Percentiles rank a stretch among this genome's conserved stretches.
phyloP scores from a whole-genome alignment of 768 basidiomycete genomes.

The Mycena rosella region DNA sequence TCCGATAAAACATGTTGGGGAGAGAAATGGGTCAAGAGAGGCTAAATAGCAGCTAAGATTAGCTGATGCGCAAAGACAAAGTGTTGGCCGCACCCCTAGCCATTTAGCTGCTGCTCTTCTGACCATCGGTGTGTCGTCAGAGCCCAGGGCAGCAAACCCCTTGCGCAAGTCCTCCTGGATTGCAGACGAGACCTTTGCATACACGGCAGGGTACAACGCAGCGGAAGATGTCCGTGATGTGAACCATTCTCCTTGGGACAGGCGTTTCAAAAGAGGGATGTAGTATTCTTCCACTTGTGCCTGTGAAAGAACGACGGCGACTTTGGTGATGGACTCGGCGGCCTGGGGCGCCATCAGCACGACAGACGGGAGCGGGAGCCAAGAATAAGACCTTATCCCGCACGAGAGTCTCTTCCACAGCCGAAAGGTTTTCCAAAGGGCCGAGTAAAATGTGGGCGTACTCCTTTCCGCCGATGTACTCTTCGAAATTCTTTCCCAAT shows the following conservation, averaged over 20 bases:
- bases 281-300: conserved; percentile 90
- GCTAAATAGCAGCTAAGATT: conserved; percentile 57
- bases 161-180: conserved; percentile 92
- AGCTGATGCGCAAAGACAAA: conserved; percentile 14
- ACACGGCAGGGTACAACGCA: conserved; percentile 92
- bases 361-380: conserved; percentile 27
- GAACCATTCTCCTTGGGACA: conserved; percentile 98
- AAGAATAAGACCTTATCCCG: conserved; percentile 85
- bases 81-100: conserved; percentile 81
- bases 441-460: conserved; percentile 90
- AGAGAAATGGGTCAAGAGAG: conserved; percentile 82
- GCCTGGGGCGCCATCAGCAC: conserved; percentile 66
- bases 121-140: conserved; percentile 99
- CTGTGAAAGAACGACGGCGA: conserved; percentile 82
- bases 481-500: conserved; percentile 90
- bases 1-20: conserved; percentile 88
- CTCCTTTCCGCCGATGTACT: conserved; percentile 93
- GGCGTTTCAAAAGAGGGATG: conserved; percentile 90
- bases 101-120: conserved; percentile 95
- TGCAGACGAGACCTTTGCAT: conserved; percentile 77
- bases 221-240: conserved; percentile 97
- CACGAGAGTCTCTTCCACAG: conserved; percentile 97
- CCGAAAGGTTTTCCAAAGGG: conserved; percentile 94
- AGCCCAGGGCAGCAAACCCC: conserved; percentile 83
- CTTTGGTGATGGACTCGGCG: conserved; percentile 94